A percentile compares a stretch with the other conserved stretches of the same genome.
phyloP scores from a whole-genome alignment of 2,329 filamentous ascomycete species.

The Saccharata proteae region DNA sequence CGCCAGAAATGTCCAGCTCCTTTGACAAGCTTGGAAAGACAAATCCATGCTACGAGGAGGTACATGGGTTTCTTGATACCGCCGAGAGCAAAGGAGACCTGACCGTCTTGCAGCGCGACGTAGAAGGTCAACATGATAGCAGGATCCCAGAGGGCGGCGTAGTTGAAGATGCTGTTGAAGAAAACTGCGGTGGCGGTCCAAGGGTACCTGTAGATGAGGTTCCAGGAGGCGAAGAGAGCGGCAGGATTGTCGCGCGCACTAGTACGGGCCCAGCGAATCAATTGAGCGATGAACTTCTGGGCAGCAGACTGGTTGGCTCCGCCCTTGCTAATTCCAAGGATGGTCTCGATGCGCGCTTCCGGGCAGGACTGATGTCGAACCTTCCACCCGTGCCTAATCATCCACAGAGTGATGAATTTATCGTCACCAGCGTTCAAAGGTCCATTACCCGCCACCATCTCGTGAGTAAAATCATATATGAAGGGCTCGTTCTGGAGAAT shows the following conservation, averaged over 20 bases:
- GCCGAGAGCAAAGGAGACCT: conserved; percentile 7
- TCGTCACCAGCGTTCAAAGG: conserved; percentile 19
- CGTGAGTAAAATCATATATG: conserved; percentile 12
- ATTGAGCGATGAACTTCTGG: conserved; percentile 14
- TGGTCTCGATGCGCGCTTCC: conserved; percentile 38
- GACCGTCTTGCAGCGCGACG: conserved; percentile 12
- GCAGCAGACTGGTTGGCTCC: too few relatives aligned
- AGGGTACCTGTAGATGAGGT: conserved; percentile 31
- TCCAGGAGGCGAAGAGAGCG: conserved; percentile 19
- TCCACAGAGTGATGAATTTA: conserved; percentile 40
- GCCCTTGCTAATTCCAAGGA: conserved; percentile 19
- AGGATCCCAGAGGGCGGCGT: conserved; percentile 42
- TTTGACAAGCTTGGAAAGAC: conserved; percentile 47
- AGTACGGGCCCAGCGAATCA: conserved; percentile 14
- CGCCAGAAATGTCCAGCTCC: conserved; percentile 39
- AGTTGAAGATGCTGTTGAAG: conserved; percentile 41
- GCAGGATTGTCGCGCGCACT: conserved; percentile 10
- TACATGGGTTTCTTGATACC: conserved; percentile 11
- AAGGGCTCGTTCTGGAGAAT: conserved; percentile 17
- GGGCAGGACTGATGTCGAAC: conserved; percentile 41
- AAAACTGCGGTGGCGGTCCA: conserved; percentile 49
- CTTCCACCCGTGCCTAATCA: conserved; percentile 33
- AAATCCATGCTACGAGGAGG: conserved; percentile 33
- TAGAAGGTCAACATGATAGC: conserved; percentile 26
- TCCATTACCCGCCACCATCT: conserved; percentile 12